Percentiles rank a stretch among this genome's conserved stretches.
Conservation (phyloP, 306 rosid genomes). For the Cyamopsis tetragonoloba region DNA sequence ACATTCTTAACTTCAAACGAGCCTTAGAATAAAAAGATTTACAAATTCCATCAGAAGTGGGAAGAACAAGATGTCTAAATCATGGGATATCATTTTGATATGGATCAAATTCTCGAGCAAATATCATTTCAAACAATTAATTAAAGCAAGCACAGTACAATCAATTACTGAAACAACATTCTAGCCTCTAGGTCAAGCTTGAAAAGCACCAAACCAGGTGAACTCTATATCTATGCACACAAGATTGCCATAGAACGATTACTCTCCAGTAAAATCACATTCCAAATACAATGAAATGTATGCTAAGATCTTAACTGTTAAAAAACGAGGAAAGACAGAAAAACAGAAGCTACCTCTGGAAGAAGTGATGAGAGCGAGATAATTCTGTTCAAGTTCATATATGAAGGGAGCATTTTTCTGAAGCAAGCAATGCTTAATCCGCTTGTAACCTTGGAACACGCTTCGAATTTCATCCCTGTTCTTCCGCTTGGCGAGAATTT, state of each 20-base stretch:
- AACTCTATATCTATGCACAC: not conserved
- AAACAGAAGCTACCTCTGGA: constrained; percentile 32
- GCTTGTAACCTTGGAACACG: constrained; percentile 30
- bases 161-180: constrained; percentile 2
- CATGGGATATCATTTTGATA: not conserved
- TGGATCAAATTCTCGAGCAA: not conserved
- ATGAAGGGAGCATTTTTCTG: constrained; percentile 12
- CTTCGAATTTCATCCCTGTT: constrained; percentile 39
- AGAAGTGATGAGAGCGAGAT: constrained; percentile 45
- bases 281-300: not conserved
- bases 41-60: not conserved
- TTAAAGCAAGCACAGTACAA: not conserved
- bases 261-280: not conserved
- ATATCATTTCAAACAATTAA: not conserved
- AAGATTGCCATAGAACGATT: not conserved
- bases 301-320: not conserved
- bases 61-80: not conserved
- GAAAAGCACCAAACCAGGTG: not conserved
- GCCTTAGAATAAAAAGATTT: not conserved
- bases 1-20: not conserved
- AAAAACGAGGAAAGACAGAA: not conserved
- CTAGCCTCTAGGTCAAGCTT: no score
- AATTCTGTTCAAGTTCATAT: constrained; percentile 40
- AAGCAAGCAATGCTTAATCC: constrained; percentile 29
- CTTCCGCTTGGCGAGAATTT: constrained; percentile 36